Conservation (phyloP, 2,329 filamentous ascomycete species). For the Stemphylium vesicarium region DNA sequence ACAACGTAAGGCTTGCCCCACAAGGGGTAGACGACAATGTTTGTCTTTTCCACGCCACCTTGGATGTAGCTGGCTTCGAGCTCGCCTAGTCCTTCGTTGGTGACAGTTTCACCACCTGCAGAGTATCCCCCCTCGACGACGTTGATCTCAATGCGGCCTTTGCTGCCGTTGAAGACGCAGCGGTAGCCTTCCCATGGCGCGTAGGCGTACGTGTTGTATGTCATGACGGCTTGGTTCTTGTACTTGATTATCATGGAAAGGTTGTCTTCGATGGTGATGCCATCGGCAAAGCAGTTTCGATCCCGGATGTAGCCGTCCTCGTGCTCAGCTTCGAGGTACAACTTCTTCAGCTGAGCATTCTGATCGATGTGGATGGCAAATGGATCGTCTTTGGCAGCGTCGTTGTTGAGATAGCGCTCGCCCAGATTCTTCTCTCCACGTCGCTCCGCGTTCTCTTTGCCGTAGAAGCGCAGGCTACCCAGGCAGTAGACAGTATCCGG, state of each 20-base stretch:
- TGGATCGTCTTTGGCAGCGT: slow-evolving; percentile 60
- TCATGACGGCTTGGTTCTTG: slow-evolving; percentile 62
- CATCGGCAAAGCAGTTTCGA: slow-evolving; percentile 68
- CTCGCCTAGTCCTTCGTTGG: slow-evolving; percentile 7
- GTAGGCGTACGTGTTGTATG: slow-evolving; percentile 66
- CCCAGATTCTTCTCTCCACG: slow-evolving; percentile 62
- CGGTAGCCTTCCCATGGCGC: slow-evolving; percentile 68
- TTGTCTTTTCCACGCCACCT: slow-evolving; percentile 7
- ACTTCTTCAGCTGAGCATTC: slow-evolving; percentile 61
- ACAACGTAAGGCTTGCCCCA: slow-evolving; percentile 64
- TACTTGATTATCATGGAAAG: slow-evolving; percentile 67
- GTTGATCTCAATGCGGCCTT: slow-evolving; percentile 65
- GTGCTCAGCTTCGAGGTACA: slow-evolving; percentile 68
- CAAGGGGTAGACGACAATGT: slow-evolving; percentile 57
- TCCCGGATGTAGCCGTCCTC: slow-evolving; percentile 68
- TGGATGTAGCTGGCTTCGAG: slow-evolving; percentile 7
- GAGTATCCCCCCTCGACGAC: slow-evolving; percentile 66
- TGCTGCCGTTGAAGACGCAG: slow-evolving; percentile 64
- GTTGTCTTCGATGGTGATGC: slow-evolving; percentile 69
- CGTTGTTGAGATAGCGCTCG: slow-evolving; percentile 58
- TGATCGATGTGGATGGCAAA: slow-evolving; percentile 64
- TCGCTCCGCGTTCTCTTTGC: slow-evolving; percentile 65
- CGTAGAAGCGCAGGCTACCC: slow-evolving; percentile 66
- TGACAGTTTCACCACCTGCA: slow-evolving; percentile 57
- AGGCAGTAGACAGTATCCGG: slow-evolving; percentile 64